phyloP scores from a whole-genome alignment of 495 filamentous ascomycete species.

The Elaphomyces granulatus region DNA sequence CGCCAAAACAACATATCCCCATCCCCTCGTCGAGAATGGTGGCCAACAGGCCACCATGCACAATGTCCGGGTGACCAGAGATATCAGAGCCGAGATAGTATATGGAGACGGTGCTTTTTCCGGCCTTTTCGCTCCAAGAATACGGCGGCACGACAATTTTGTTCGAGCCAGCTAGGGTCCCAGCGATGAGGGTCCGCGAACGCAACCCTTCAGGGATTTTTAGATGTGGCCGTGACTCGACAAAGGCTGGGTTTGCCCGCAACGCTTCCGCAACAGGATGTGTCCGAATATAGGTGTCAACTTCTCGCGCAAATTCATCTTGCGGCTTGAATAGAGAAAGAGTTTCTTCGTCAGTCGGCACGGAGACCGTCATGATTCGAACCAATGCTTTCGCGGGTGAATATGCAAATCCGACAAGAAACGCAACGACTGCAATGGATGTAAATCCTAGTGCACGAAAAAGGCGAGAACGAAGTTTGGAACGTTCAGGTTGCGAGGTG shows the following conservation, averaged over 20 bases:
- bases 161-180: conserved; percentile 59
- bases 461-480: conserved; percentile 19
- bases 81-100: conserved; percentile 68
- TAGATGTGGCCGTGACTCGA: conserved; percentile 72
- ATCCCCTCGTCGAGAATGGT: conserved; percentile 88
- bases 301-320: conserved; percentile 43
- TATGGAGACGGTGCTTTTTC: conserved; percentile 59
- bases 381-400: conserved; percentile 14
- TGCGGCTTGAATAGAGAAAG: conserved; percentile 48
- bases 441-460: conserved; percentile 26
- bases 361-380: conserved; percentile 30
- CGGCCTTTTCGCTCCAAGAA: conserved; percentile 54
- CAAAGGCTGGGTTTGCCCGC: conserved; percentile 50
- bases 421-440: conserved; percentile 25
- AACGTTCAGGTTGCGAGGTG: background rate
- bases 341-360: conserved; percentile 57
- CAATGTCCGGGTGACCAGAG: conserved; percentile 81
- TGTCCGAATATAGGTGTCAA: conserved; percentile 57
- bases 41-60: conserved; percentile 84
- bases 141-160: conserved; percentile 73
- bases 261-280: conserved; percentile 57
- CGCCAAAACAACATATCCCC: conserved; percentile 80
- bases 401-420: conserved; percentile 18
- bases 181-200: conserved; percentile 64
- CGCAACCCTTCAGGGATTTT: conserved; percentile 59